Evolutionary conservation across 495 filamentous ascomycete species (phyloP).

Genomic region (Thermothielavioides terrestris): DNA sequence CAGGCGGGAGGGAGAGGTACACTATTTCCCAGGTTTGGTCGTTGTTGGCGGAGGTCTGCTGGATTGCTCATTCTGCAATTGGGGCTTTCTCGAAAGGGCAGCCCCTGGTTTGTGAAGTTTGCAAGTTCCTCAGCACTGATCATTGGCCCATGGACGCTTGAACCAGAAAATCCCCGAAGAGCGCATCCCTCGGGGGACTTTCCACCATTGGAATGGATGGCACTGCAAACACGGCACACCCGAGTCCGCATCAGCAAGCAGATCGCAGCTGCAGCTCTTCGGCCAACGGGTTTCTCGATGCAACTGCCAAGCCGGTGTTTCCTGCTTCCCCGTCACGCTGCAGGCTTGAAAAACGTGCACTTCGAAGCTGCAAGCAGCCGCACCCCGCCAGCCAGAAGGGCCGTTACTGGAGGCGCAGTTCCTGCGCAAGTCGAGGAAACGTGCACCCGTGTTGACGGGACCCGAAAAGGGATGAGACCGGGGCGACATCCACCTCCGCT

Average conservation of each 20-base stretch:
- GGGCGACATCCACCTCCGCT: conserved; percentile 7
- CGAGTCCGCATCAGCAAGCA: no score
- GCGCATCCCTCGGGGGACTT: not conserved
- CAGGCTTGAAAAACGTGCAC: conserved; percentile 1
- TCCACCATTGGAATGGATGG: no score
- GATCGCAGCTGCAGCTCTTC: not conserved
- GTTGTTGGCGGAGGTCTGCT: no score
- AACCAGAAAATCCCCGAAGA: not conserved
- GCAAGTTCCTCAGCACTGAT: not conserved
- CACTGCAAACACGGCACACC: no score
- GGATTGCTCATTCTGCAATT: no score
- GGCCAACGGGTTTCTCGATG: no score
- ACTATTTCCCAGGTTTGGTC: no score
- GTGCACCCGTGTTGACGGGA: not conserved
- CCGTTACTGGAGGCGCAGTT: not conserved
- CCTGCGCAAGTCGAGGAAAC: no score
- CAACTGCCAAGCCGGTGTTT: no score
- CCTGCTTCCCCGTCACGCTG: no score
- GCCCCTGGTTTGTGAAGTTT: not conserved
- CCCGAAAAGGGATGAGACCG: conserved; percentile 13
- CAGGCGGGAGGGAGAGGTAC: no score
- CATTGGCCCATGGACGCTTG: not conserved
- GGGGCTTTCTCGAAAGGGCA: no score
- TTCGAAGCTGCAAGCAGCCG: conserved; percentile 10
- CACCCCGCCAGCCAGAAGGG: not conserved